Base-by-base conservation (phyloP, 306 rosid species). In the Ammopiptanthus mongolicus region DNA sequence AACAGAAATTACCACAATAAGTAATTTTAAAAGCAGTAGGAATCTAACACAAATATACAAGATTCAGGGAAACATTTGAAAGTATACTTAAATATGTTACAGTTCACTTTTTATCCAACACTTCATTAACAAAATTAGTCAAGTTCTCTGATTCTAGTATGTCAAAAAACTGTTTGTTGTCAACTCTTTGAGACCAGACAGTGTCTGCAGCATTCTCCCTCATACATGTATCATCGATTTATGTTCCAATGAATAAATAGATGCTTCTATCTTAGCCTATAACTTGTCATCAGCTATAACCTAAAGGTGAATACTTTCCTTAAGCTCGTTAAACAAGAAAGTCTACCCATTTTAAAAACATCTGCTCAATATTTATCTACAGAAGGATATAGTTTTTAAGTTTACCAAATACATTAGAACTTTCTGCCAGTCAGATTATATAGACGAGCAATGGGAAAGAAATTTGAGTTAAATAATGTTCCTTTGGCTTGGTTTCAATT, bases 51-150 rank as follows among this genome's bases (percentile, higher is more conserved):
- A 15, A 64, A 23, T 76, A 29, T 42, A 14, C 17, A 15, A 44
- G 21, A 73, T 44, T 36, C 17, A 23, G 46, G 6, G 28, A 8
- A 44, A 69, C 64, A 53, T 29, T 70, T 44, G 42, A 72, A 21
- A 15, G n/a, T 57, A 65, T 12, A 31, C 6, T 18, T 60, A 34
- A 23, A 51, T 56, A 36, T 65, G 44, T n/a, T 58, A 46, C 19
- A 37, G 22, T 59, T 77, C 18, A 57, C 52, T 33, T 21, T 36
- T 47, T 48, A 71, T 28, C 48, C 17, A 65, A 9, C 6, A 65
- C 19, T 82, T 71, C 65, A 36, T 48, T 33, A 60, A 65, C 53
- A 71, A 72, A 76, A 71, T 13, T 57, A 36, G 3, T 55, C 23
- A 44, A 75, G 67, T 64, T 76, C 21, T 65, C 17, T 48, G 51